phyloP scores from a whole-genome alignment of 768 basidiomycete genomes.

The Tylopilus felleus region DNA sequence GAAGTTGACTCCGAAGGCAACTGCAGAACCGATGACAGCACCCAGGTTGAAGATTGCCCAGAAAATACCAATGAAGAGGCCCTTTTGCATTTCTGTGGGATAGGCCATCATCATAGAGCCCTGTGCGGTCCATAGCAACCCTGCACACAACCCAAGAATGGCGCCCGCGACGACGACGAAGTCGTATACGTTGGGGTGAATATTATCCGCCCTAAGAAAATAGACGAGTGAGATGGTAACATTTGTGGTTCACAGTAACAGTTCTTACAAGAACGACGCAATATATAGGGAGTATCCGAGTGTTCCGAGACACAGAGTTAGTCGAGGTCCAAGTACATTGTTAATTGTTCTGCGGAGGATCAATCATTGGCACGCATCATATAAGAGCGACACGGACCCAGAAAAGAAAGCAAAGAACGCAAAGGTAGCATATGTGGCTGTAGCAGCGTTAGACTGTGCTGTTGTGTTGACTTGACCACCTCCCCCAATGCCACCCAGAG shows the following conservation, averaged over 20 bases:
- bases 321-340: slow-evolving; percentile 73
- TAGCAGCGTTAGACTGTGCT: slow-evolving; percentile 67
- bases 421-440: slow-evolving; percentile 65
- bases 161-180: slow-evolving; percentile 75
- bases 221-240: background rate
- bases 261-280: slow-evolving; percentile 62
- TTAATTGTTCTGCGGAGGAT: slow-evolving; percentile 57
- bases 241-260: background rate
- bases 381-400: slow-evolving; percentile 44
- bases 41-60: slow-evolving; percentile 85
- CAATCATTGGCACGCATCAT: background rate
- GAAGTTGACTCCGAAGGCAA: slow-evolving; percentile 70
- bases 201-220: slow-evolving; percentile 62
- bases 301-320: slow-evolving; percentile 73
- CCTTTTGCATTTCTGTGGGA: slow-evolving; percentile 77
- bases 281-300: slow-evolving; percentile 76
- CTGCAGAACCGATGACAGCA: slow-evolving; percentile 73
- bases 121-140: slow-evolving; percentile 78
- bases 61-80: slow-evolving; percentile 72
- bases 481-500: slow-evolving; percentile 74
- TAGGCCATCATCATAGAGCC: slow-evolving; percentile 85
- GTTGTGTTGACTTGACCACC: slow-evolving; percentile 68
- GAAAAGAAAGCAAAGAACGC: slow-evolving; percentile 63
- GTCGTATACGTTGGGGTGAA: slow-evolving; percentile 54
- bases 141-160: slow-evolving; percentile 68